Percentiles rank a stretch among this genome's conserved stretches.
Evolutionary conservation across 2,329 filamentous ascomycete genomes (phyloP).

Genomic region (Botryosphaeria dothidea): DNA sequence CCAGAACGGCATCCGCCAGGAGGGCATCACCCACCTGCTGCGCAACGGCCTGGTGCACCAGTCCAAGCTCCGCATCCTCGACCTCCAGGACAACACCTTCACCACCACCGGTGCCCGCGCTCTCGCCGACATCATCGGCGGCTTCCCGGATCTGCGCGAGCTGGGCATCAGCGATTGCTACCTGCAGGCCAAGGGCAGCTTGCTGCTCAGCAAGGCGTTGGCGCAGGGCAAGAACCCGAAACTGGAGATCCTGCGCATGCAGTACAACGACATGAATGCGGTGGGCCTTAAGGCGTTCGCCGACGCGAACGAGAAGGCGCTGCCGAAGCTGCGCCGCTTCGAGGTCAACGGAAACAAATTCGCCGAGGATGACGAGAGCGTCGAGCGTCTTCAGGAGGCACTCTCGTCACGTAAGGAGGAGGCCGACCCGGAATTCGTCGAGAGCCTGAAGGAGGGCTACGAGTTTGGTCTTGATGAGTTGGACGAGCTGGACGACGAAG

Average conservation of each 20-base stretch:
- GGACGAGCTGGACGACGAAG: conserved; percentile 79
- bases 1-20: conserved; percentile 94
- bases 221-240: conserved; percentile 74
- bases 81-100: conserved; percentile 98
- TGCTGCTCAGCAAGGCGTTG: conserved; percentile 72
- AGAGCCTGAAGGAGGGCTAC: conserved; percentile 49
- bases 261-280: conserved; percentile 92
- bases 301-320: conserved; percentile 63
- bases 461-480: conserved; percentile 60
- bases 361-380: conserved; percentile 74
- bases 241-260: conserved; percentile 77
- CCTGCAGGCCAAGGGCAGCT: conserved; percentile 71
- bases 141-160: conserved; percentile 77
- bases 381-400: conserved; percentile 64
- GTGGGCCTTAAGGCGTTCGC: conserved; percentile 72
- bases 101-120: conserved; percentile 77
- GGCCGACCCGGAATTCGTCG: conserved; percentile 29
- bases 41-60: conserved; percentile 75
- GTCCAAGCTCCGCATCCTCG: conserved; percentile 69
- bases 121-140: conserved; percentile 70
- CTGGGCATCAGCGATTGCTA: conserved; percentile 88
- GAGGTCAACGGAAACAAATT: conserved; percentile 98
- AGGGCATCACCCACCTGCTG: conserved; percentile 83
- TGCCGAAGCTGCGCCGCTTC: conserved; percentile 79
- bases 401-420: conserved; percentile 74